Evolutionary conservation across 306 rosid species (phyloP).

Genomic region (Ormosia emarginata): DNA sequence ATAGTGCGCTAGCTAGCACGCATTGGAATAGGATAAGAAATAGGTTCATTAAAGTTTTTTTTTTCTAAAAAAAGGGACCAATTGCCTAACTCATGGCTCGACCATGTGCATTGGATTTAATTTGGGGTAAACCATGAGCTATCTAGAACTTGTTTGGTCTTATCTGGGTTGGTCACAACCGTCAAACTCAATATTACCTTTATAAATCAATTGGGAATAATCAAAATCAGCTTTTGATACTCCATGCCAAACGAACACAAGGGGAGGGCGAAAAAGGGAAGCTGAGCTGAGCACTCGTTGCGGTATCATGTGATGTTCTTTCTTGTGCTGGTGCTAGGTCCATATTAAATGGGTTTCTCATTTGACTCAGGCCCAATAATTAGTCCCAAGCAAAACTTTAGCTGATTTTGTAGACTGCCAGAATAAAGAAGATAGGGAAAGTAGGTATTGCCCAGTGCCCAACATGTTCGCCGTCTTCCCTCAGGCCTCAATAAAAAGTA

Average conservation of each 20-base stretch:
- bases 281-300: not conserved
- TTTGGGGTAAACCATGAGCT: not conserved
- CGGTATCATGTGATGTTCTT: not conserved
- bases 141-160: not conserved
- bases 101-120: not conserved
- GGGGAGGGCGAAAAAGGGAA: not conserved
- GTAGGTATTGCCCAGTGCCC: not conserved
- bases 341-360: not conserved
- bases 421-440: not conserved
- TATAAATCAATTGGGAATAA: not conserved
- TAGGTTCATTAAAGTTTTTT: constrained; percentile 8
- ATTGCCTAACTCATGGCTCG: constrained; percentile 7
- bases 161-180: not conserved
- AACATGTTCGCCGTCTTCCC: not conserved
- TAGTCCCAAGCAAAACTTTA: not conserved
- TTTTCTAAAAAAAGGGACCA: not conserved
- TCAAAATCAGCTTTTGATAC: not conserved
- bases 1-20: constrained; percentile 47
- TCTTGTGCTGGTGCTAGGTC: not conserved
- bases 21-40: constrained; percentile 26
- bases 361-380: not conserved
- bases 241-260: not conserved
- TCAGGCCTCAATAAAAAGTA: not conserved
- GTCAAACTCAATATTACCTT: not conserved
- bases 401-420: not conserved